Percentiles rank a stretch among this genome's conserved stretches.
These are phyloP conservation scores for Colletotrichum tropicale DNA, from an alignment of 2,329 filamentous ascomycete genomes.

Conservation along the genomic window DNA sequence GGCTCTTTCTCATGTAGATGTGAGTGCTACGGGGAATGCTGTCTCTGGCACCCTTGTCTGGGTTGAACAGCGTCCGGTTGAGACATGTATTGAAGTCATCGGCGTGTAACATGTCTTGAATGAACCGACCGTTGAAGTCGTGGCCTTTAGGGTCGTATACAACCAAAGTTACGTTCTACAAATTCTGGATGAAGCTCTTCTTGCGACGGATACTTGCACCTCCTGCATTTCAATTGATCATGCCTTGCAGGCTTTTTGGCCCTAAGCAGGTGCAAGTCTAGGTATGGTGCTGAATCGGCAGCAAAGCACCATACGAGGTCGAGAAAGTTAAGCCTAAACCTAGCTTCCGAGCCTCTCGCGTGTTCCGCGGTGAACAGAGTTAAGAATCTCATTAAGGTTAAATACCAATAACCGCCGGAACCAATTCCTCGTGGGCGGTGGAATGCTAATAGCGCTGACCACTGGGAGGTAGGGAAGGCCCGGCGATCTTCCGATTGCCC, in stretches of 20 bases:
- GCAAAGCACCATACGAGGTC: background rate
- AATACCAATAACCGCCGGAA: background rate
- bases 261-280: background rate
- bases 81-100: background rate
- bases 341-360: background rate
- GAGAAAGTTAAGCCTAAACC: background rate
- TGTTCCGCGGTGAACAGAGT: background rate
- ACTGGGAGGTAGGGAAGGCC: background rate
- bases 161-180: background rate
- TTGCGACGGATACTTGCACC: background rate
- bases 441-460: background rate
- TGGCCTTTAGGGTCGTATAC: background rate
- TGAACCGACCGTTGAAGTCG: background rate
- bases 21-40: background rate
- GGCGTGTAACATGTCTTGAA: background rate
- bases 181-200: background rate
- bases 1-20: no score
- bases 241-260: background rate
- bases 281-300: background rate
- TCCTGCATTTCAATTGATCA: background rate
- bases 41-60: accelerated
- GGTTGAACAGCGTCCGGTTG: background rate
- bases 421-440: background rate
- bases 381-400: background rate
- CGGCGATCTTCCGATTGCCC: background rate